These are phyloP conservation scores for Skeletonema tropicum DNA, from an alignment of 108 stramenopile species.

Conservation along the genomic window DNA sequence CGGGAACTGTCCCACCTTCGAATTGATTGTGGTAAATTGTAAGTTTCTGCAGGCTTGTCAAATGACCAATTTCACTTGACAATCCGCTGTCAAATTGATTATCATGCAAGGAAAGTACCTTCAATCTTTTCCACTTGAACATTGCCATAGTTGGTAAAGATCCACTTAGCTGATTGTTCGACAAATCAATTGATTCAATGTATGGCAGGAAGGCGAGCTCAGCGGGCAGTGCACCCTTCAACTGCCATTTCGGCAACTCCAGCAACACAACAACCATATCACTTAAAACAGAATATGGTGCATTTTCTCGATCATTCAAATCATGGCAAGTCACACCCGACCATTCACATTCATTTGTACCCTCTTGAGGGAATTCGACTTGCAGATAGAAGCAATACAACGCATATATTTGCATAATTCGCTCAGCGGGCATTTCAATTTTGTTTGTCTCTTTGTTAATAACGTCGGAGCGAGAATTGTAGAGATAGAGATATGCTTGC, in stretches of 20 bases:
- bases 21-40: conserved; percentile 39
- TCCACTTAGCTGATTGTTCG: conserved; percentile 23
- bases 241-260: neutral
- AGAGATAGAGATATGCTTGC: conserved; percentile 17
- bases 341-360: conserved; percentile 18
- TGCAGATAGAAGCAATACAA: conserved; percentile 16
- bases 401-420: conserved; percentile 23
- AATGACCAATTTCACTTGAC: conserved; percentile 12
- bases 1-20: conserved; percentile 10
- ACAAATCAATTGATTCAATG: conserved; percentile 28
- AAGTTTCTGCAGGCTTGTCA: conserved; percentile 18
- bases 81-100: conserved; percentile 26
- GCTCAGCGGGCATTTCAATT: conserved; percentile 10
- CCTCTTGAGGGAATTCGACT: neutral
- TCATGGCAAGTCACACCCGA: conserved; percentile 17
- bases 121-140: conserved; percentile 12
- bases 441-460: conserved; percentile 10
- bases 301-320: conserved; percentile 4
- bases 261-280: neutral
- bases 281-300: neutral
- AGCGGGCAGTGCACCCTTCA: conserved; percentile 15
- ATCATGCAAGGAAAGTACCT: conserved; percentile 27
- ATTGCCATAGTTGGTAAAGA: conserved; percentile 22
- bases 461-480: conserved; percentile 15
- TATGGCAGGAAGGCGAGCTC: conserved; percentile 22